Conservation (phyloP, 257 asterid species). For the Avicennia marina region DNA sequence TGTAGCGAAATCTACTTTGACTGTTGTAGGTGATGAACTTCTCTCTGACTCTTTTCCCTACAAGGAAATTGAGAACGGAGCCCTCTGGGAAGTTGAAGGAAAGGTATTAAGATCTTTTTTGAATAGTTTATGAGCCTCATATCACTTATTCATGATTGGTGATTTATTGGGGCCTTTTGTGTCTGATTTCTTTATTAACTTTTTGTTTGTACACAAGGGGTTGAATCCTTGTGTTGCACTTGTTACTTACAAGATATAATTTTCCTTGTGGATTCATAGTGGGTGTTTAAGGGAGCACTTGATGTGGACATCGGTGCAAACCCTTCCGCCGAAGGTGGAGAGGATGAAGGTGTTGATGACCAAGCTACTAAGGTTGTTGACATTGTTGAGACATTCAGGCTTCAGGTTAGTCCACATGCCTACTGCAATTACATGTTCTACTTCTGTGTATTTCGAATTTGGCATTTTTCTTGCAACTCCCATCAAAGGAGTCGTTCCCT, state of each 20-base stretch:
- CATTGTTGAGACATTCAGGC: conserved; percentile 91
- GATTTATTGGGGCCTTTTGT: neutral
- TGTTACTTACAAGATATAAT: neutral
- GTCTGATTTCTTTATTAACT: neutral
- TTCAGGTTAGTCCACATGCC: conserved; percentile 50
- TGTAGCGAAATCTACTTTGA: neutral
- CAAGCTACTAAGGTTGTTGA: conserved; percentile 63
- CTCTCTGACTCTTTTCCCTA: conserved; percentile 91
- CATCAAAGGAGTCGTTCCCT: too few relatives aligned
- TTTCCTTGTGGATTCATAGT: conserved; percentile 32
- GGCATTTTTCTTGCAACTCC: too few relatives aligned
- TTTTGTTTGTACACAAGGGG: neutral
- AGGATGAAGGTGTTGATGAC: conserved; percentile 84
- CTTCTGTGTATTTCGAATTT: too few relatives aligned
- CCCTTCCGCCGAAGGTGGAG: conserved; percentile 88
- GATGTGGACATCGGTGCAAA: conserved; percentile 90
- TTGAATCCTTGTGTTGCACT: neutral
- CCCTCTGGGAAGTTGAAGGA: conserved; percentile 88
- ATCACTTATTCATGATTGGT: neutral
- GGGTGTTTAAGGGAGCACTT: conserved; percentile 67
- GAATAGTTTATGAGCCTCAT: neutral
- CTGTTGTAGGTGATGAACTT: conserved; percentile 73
- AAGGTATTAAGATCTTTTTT: conserved; percentile 39
- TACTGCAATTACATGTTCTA: neutral
- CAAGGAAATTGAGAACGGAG: conserved; percentile 64